Conservation (phyloP, 2,329 filamentous ascomycete species). For the Phialophora macrospora region DNA sequence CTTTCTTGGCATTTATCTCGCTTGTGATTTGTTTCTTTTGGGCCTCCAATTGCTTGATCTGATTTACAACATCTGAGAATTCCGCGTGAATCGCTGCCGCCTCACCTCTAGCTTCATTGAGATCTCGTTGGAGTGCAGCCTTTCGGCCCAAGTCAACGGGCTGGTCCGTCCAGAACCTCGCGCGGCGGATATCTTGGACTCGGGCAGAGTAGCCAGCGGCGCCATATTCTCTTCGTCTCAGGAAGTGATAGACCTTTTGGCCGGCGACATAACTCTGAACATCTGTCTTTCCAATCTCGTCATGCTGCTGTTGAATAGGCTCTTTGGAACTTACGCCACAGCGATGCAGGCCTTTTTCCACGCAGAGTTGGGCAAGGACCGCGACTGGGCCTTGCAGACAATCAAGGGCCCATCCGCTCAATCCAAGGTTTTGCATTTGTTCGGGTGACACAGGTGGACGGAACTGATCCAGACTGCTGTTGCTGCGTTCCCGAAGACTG, state of each 20-base stretch:
- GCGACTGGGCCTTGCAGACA: slow-evolving; percentile 78
- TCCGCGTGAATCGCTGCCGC: slow-evolving; percentile 44
- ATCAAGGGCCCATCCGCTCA: slow-evolving; percentile 81
- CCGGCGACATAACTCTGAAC: slow-evolving; percentile 74
- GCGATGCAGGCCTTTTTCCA: slow-evolving; percentile 69
- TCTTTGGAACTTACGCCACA: slow-evolving; percentile 69
- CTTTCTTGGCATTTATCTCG: slow-evolving; percentile 20
- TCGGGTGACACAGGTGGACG: slow-evolving; percentile 59
- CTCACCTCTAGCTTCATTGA: slow-evolving; percentile 50
- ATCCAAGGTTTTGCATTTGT: slow-evolving; percentile 64
- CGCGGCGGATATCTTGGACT: slow-evolving; percentile 64
- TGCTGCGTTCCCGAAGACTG: slow-evolving; percentile 62
- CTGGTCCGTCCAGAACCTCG: slow-evolving; percentile 75
- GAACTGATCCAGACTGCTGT: slow-evolving; percentile 58
- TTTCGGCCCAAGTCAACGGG: slow-evolving; percentile 68
- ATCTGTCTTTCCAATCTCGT: slow-evolving; percentile 63
- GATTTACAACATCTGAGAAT: slow-evolving; percentile 35
- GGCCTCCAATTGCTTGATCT: slow-evolving; percentile 42
- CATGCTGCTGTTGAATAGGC: slow-evolving; percentile 69
- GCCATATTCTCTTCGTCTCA: slow-evolving; percentile 79
- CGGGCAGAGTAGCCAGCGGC: slow-evolving; percentile 71
- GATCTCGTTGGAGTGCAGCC: slow-evolving; percentile 61
- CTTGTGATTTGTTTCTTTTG: slow-evolving; percentile 32
- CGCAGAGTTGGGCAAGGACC: slow-evolving; percentile 86
- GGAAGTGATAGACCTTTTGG: slow-evolving; percentile 66